phyloP scores from a whole-genome alignment of 2,329 filamentous ascomycete genomes.

The Trichoderma gracile region DNA sequence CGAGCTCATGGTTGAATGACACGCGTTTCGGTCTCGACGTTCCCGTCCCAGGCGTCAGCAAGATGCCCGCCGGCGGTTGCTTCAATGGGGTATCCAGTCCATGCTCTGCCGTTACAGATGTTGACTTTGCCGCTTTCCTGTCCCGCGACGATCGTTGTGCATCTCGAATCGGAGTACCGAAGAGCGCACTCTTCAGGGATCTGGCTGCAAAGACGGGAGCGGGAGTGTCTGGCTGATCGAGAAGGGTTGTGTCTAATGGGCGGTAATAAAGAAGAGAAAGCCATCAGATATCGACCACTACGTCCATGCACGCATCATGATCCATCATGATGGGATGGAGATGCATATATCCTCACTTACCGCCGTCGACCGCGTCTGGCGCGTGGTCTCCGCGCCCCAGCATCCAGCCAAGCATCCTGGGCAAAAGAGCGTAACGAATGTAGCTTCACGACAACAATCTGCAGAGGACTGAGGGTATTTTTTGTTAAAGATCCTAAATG shows the following conservation, averaged over 20 bases:
- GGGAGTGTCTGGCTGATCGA: conserved; percentile 64
- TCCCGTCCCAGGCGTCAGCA: conserved; percentile 64
- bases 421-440: neutral
- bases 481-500: neutral
- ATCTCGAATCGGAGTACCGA: conserved; percentile 56
- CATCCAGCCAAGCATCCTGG: conserved; percentile 61
- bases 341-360: conserved; percentile 29
- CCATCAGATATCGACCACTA: neutral
- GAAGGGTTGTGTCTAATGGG: conserved; percentile 45
- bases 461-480: neutral
- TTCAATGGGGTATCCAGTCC: conserved; percentile 50
- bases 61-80: conserved; percentile 57
- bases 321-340: neutral
- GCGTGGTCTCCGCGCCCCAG: conserved; percentile 49
- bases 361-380: conserved; percentile 37
- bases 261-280: neutral
- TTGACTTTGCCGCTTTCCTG: conserved; percentile 26
- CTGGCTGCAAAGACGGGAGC: conserved; percentile 67
- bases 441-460: neutral
- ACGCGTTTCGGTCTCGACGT: conserved; percentile 63
- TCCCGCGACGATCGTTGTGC: conserved; percentile 39
- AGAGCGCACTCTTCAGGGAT: conserved; percentile 64
- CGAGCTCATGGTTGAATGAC: conserved; percentile 60
- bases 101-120: conserved; percentile 28
- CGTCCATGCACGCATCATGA: neutral